Evolutionary conservation across 805 yeast species (phyloP), one percentile per base, ranked within the genome.

Genomic region (Starmerella lactis-condensi): DNA sequence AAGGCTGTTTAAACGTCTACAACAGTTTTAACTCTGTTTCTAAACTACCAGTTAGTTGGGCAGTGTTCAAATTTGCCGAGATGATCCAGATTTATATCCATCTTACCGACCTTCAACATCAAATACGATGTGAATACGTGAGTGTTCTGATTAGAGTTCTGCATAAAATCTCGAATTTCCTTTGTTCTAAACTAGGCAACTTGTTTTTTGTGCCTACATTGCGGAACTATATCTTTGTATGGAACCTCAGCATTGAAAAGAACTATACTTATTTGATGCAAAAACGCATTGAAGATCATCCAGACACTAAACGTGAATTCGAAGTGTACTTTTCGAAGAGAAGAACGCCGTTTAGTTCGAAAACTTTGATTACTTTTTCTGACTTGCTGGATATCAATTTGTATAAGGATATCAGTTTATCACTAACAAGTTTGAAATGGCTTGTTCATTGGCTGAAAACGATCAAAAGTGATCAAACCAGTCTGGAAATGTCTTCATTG

Each of bases 371-470:
- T 7, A 51, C 53, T 5, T 62, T 63, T 31, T 62, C 62, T 16
- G 78, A 72, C 38, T 45, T 69, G 10, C 54, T 76, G 26, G 77
- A 69, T 37, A 48, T 56, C 12, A 62, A 62, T 10, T 57, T 67
- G 10, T 60, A 72, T 39, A 61, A 61, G 29, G 60, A 64, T 14
- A 56, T 72, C 3, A 57, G 72, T 9, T 54, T 68, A 32, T 54
- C 77, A 26, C 54, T 70, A 13, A 57, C 65, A 10, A 65, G 75
- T 4, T 40, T 73, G 1, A 53, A 60, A 12, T 68, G 81, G 71
- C 54, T 72, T 3, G 49, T 67, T 24, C 43, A 56, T 12, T 72
- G 82, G 76, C 57, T 77, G 26, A 74, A 77, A 1, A 46, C 46
- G 4, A 51, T 72, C 45, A 58, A 21, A 6, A 6, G 29, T 7